Conservation (phyloP, 306 rosid species). For the Acacia crassicarpa region DNA sequence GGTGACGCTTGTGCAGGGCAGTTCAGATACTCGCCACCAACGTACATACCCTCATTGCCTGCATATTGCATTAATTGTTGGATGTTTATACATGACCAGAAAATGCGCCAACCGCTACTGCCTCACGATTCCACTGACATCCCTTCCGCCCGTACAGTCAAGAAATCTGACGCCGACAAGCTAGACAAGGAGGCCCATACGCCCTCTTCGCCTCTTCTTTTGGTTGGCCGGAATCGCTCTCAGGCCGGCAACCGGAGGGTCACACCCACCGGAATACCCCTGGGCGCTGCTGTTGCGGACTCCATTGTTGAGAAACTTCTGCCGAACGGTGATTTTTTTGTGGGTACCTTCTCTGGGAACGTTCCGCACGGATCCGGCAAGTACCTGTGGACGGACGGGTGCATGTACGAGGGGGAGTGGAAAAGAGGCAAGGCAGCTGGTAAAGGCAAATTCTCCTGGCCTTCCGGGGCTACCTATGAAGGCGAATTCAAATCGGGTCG, state of each 20-base stretch:
- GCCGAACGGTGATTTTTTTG: constrained; percentile 86
- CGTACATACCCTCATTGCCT: not conserved
- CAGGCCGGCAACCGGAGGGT: constrained; percentile 63
- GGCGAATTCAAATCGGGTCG: constrained; percentile 94
- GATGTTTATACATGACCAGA: constrained; percentile 29
- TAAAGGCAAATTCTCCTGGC: constrained; percentile 92
- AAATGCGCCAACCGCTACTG: constrained; percentile 73
- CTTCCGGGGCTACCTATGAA: constrained; percentile 88
- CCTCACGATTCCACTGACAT: constrained; percentile 41
- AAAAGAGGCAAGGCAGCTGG: constrained; percentile 87
- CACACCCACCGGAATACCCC: constrained; percentile 53
- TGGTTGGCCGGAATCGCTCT: constrained; percentile 49
- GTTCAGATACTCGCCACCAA: not conserved
- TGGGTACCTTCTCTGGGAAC: constrained; percentile 70
- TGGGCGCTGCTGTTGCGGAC: not conserved
- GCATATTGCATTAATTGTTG: constrained; percentile 37
- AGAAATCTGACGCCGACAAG: constrained; percentile 42
- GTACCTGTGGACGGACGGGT: constrained; percentile 88
- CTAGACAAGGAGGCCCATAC: constrained; percentile 27
- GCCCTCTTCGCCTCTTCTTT: constrained; percentile 27
- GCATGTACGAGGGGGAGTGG: constrained; percentile 96
- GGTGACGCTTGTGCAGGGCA: not conserved
- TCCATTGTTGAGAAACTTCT: constrained; percentile 41
- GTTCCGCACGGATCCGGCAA: constrained; percentile 87
- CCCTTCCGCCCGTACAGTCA: constrained; percentile 40